A percentile compares a stretch with the other conserved stretches of the same genome.
Evolutionary conservation across 306 rosid genomes (phyloP).

Genomic region (Dicorynia guianensis): DNA sequence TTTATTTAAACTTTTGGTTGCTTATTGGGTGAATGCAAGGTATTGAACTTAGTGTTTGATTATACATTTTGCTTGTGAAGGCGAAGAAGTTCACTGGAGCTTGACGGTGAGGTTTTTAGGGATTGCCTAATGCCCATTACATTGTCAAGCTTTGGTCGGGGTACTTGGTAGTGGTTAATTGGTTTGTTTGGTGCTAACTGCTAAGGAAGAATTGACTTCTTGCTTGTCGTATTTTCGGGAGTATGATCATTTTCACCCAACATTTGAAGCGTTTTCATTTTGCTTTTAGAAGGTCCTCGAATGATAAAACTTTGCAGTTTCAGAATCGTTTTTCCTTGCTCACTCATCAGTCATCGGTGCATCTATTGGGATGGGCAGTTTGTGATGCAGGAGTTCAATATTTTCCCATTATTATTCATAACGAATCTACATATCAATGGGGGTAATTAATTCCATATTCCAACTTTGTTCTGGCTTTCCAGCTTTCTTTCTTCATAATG

Average conservation of each 20-base stretch:
- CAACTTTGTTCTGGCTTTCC: background rate
- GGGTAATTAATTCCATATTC: slow-evolving; percentile 8
- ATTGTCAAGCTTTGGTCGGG: background rate
- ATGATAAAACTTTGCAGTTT: background rate
- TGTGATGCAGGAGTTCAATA: slow-evolving; percentile 3
- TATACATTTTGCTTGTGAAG: background rate
- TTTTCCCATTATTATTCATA: background rate
- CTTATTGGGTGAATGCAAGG: slow-evolving; percentile 5
- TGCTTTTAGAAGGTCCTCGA: background rate
- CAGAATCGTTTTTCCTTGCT: background rate
- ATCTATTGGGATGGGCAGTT: slow-evolving; percentile 5
- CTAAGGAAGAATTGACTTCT: background rate
- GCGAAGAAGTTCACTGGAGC: background rate
- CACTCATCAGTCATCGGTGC: background rate
- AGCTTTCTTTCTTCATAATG: background rate
- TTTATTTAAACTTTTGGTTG: background rate
- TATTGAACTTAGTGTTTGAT: background rate
- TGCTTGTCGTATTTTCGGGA: background rate
- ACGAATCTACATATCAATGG: background rate
- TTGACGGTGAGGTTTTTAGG: background rate
- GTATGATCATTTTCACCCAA: background rate
- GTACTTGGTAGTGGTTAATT: background rate
- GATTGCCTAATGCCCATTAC: background rate
- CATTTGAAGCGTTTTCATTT: background rate
- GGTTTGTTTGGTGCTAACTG: background rate